Conservation (phyloP, 441 rosid species). For the Breynia disticha region DNA sequence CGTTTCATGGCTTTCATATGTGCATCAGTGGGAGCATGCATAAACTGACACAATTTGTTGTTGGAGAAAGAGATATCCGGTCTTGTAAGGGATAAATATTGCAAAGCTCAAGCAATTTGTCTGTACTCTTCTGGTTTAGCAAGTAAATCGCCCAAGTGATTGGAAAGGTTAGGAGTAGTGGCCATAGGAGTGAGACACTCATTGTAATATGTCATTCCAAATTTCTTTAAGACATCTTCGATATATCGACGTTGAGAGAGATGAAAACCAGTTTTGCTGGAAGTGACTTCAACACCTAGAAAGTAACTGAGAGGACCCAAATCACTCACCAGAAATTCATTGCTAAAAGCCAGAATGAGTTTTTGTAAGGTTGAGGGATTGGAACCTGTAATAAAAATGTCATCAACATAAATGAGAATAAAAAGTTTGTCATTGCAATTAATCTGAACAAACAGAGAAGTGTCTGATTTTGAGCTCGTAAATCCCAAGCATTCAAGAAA, state of each 20-base stretch:
- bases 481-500: too few species aligned
- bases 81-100: not conserved
- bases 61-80: not conserved
- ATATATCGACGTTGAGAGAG: not conserved
- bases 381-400: not conserved
- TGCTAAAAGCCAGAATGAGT: not conserved
- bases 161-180: too few species aligned
- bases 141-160: not conserved
- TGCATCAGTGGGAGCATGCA: not conserved
- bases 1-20: not conserved
- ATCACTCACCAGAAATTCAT: not conserved
- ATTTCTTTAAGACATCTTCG: too few species aligned
- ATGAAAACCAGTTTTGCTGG: not conserved
- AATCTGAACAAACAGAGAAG: too few species aligned
- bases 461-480: too few species aligned
- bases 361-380: not conserved
- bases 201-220: not conserved
- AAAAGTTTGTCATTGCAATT: too few species aligned
- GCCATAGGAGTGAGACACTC: not conserved
- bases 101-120: not conserved
- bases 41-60: not conserved
- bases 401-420: not conserved
- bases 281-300: not conserved
- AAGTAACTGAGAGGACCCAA: not conserved
- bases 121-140: not conserved